Evolutionary conservation across 345 rosid genomes (phyloP), one percentile per base, ranked within the genome.

Genomic region (Murraya koenigii): DNA sequence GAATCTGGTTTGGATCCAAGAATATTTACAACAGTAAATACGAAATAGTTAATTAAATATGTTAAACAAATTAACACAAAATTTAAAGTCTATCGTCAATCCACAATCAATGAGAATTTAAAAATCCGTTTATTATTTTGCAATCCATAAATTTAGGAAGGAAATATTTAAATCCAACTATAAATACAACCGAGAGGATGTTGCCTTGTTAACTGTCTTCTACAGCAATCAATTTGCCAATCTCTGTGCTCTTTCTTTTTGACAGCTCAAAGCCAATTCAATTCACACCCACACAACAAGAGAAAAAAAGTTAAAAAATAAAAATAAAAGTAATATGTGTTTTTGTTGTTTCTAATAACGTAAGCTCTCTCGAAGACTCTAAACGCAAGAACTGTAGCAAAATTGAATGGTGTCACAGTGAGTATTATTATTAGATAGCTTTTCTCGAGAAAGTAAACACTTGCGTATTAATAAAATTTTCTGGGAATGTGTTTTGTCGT

Each of bases 401-500:
- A 22, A 3, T n/a, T 7, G 5, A 71, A 28, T 54, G 55, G 69
- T 75, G 67, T 19, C 33, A 14, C 25, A 54, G 35, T 78, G 19
- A 60, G 59, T 70, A 36, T 19, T 54, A 60, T 58, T 79, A 54
- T 54, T n/a, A n/a, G n/a, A 44, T n/a, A 44, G 35, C 10, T 72
- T 82, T 78, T 82, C 76, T 85, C 35, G 76, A 41, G 73, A 55
- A 76, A 75, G 60, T 66, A 75, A 38, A 78, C 59, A 64, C 77
- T 55, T 69, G 23, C 25, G 77, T 66, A 64, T 39, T 60, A 47
- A 32, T 1, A 11, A 20, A 61, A 70, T 14, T n/a, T 47, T 59
- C 72, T 75, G 75, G 85, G 80, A 71, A 71, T 39, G 59, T 67
- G 75, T 25, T 65, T 74, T 76, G 82, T 82, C 81, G 84, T 80